A percentile compares a stretch with the other conserved stretches of the same genome.
Conservation (phyloP, 2,329 filamentous ascomycete species). For the Beauveria asiatica region DNA sequence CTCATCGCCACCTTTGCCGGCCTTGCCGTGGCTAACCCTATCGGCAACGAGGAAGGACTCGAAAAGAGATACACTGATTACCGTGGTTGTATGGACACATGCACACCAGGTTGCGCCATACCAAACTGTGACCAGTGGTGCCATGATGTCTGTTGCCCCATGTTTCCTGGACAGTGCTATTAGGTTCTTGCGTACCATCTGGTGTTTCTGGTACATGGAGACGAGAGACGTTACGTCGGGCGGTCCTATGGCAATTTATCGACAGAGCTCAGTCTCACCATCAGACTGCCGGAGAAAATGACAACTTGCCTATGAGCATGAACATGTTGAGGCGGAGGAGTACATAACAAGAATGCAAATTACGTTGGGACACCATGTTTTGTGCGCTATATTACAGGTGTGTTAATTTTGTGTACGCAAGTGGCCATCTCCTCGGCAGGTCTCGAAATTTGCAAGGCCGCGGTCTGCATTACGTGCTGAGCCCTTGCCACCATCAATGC, state of each 20-base stretch:
- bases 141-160: background rate
- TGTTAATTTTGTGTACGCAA: background rate
- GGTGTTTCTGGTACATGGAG: no score
- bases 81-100: conserved; percentile 7
- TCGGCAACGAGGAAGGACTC: conserved; percentile 2
- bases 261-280: background rate
- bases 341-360: background rate
- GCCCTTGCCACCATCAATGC: background rate
- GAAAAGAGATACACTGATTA: conserved; percentile 12
- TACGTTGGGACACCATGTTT: background rate
- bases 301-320: background rate
- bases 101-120: conserved; percentile 6
- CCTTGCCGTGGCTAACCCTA: conserved; percentile 4
- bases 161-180: background rate
- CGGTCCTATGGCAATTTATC: background rate
- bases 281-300: background rate
- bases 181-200: background rate
- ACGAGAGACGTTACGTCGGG: no score
- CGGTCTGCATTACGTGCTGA: background rate
- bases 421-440: background rate
- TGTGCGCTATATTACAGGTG: background rate
- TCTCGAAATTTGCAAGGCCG: background rate
- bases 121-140: conserved; percentile 11
- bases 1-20: conserved; percentile 6
- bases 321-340: background rate